A percentile compares a stretch with the other conserved stretches of the same genome.
Evolutionary conservation across 1,284 basidiomycete genomes (phyloP).

Genomic region (Ceratobasidium sp.): DNA sequence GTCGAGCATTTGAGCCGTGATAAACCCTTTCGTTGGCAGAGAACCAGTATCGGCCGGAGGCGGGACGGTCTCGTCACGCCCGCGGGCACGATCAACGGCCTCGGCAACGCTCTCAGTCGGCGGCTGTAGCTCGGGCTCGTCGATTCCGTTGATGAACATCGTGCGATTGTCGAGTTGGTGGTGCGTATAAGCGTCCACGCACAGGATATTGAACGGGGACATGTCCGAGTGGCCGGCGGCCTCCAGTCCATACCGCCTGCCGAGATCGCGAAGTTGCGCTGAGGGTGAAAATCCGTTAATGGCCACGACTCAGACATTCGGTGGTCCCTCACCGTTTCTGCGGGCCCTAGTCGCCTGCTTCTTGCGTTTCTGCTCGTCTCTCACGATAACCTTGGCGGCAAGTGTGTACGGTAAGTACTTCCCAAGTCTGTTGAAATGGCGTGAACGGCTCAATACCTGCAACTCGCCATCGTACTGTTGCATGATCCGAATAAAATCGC

Average conservation of each 20-base stretch:
- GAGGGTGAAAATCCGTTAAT: neutral
- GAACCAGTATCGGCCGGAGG: neutral
- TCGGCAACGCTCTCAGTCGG: neutral
- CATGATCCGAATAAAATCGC: neutral
- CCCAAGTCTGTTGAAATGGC: too few species aligned
- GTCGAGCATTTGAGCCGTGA: neutral
- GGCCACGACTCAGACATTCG: neutral
- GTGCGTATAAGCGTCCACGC: conserved; percentile 2
- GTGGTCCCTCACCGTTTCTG: neutral
- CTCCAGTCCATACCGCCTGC: neutral
- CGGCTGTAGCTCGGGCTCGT: neutral
- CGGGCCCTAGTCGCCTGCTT: neutral
- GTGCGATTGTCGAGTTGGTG: neutral
- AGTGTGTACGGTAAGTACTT: too few species aligned
- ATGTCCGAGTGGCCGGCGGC: neutral
- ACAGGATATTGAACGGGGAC: neutral
- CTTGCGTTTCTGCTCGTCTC: neutral
- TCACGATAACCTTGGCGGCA: too few species aligned
- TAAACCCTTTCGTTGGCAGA: neutral
- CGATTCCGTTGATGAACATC: neutral
- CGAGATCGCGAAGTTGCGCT: neutral
- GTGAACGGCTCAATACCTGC: neutral
- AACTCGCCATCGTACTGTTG: neutral
- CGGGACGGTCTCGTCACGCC: neutral
- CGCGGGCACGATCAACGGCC: neutral